Base-by-base conservation (phyloP, 1,284 basidiomycete species). In the Heterobasidion occidentale region DNA sequence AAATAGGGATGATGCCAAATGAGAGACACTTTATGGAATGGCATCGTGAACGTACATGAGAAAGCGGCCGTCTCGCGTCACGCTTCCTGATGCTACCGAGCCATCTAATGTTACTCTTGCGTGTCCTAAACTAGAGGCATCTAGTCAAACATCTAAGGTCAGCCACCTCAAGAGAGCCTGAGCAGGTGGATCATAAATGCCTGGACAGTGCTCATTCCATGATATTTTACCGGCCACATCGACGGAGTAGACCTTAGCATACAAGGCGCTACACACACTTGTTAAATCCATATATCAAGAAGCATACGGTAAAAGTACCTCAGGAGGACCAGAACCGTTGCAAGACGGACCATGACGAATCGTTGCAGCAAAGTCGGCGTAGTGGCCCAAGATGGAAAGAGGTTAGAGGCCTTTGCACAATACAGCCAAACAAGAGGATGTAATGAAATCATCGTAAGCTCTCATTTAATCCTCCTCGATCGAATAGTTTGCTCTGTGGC, bases 131-230 rank as follows among this genome's bases (percentile, higher is more conserved):
- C 73, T 63, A 36, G 63, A 61, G 49, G 74, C 70, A 58, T 75
- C 83, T 79, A 55, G 34, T 51, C 27, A 48, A 44, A 65, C 17
- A 46, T 52, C 34, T 19, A 36, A 44, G 15, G 42, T 58, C 48
- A 54, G 53, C 47, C 33, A 9, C 45, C 11, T 5, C 5, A 19
- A 42, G 9, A 17, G 44, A 9, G 7, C 14, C 27, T 20, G 35
- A 14, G n/a, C 2, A 2, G n/a, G 27, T 12, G 11, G 35, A 17
- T 62, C 77, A 62, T 57, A 88, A 88, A 36, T 20, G n/a, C 52
- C 72, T 49, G 76, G 70, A 70, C 87, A 89, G 15, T 81, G 60
- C 20, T 79, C 77, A 67, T 85, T 89, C 83, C 84, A 88, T 50
- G 76, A 71, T 33, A 90, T 68, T 56, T 73, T 75, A 61, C 88